A percentile compares a stretch with the other conserved stretches of the same genome.
Conservation (phyloP, 108 stramenopile species). For the Cyclotella sp. region DNA sequence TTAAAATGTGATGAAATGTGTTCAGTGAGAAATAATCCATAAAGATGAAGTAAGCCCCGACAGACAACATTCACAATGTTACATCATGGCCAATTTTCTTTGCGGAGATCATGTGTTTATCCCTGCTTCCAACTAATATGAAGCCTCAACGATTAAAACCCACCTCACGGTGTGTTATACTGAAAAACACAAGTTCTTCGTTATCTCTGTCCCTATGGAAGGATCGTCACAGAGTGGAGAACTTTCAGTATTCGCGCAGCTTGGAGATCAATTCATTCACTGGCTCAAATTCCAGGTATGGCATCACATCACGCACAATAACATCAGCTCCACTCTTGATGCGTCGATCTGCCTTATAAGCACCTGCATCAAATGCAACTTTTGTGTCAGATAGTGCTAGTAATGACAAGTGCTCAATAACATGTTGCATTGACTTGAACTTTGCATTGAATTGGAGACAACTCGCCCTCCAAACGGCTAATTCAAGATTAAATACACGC, state of each 20-base stretch:
- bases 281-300: constrained; percentile 68
- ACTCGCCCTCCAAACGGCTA: constrained; percentile 64
- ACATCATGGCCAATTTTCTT: too few relatives aligned
- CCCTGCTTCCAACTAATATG: too few relatives aligned
- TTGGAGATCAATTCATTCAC: constrained; percentile 50
- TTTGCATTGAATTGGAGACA: constrained; percentile 39
- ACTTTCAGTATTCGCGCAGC: constrained; percentile 24
- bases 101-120: too few relatives aligned
- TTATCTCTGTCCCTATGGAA: too few relatives aligned
- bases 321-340: constrained; percentile 67
- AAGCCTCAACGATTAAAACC: too few relatives aligned
- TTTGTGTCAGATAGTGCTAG: not conserved
- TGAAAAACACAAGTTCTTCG: too few relatives aligned
- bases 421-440: constrained; percentile 26
- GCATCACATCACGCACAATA: constrained; percentile 63
- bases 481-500: constrained; percentile 52
- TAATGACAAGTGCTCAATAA: constrained; percentile 25
- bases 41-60: too few relatives aligned
- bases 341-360: constrained; percentile 51
- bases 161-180: too few relatives aligned
- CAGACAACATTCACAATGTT: too few relatives aligned
- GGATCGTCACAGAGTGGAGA: not conserved
- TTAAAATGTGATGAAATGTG: too few relatives aligned
- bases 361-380: constrained; percentile 27
- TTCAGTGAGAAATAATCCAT: too few relatives aligned